Percentiles rank a stretch among this genome's conserved stretches.
These are phyloP conservation scores for Nakazawaea ishiwadae DNA, from an alignment of 805 yeast species.

Conservation along the genomic window DNA sequence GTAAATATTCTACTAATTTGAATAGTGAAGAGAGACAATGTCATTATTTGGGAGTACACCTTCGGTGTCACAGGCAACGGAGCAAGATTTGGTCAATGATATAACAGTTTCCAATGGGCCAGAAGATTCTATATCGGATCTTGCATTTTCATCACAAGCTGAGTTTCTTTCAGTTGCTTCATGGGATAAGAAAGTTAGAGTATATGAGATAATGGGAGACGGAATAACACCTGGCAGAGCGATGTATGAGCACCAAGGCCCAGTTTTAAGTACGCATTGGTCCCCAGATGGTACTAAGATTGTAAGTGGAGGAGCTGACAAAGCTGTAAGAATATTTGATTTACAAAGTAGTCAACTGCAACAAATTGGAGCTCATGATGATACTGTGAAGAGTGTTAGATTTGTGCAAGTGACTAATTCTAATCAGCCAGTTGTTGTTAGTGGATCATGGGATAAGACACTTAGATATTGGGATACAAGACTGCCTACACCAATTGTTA, in stretches of 20 bases:
- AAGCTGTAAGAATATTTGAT: conserved; percentile 80
- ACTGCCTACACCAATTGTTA: conserved; percentile 74
- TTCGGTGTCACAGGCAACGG: conserved; percentile 38
- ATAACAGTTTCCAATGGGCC: conserved; percentile 73
- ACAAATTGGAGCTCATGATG: conserved; percentile 84
- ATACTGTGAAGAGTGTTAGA: conserved; percentile 69
- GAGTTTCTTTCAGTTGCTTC: conserved; percentile 78
- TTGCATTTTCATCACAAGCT: conserved; percentile 82
- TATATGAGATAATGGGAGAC: conserved; percentile 74
- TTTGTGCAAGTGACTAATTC: conserved; percentile 83
- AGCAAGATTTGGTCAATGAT: conserved; percentile 66
- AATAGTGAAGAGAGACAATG: neutral
- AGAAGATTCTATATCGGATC: conserved; percentile 83
- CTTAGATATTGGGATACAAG: conserved; percentile 93
- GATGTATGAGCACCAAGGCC: conserved; percentile 82
- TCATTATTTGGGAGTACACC: conserved; percentile 9
- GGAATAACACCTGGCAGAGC: conserved; percentile 89
- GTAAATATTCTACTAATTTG: too few relatives aligned
- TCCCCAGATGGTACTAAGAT: conserved; percentile 83
- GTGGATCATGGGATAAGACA: conserved; percentile 97
- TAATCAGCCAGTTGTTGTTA: conserved; percentile 75
- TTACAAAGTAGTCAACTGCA: conserved; percentile 75
- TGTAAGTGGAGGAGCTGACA: conserved; percentile 87
- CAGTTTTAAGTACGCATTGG: conserved; percentile 82
- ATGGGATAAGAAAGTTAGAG: conserved; percentile 94